Conservation (phyloP, 768 basidiomycete genomes). For the Cyclocybe cylindracea region DNA sequence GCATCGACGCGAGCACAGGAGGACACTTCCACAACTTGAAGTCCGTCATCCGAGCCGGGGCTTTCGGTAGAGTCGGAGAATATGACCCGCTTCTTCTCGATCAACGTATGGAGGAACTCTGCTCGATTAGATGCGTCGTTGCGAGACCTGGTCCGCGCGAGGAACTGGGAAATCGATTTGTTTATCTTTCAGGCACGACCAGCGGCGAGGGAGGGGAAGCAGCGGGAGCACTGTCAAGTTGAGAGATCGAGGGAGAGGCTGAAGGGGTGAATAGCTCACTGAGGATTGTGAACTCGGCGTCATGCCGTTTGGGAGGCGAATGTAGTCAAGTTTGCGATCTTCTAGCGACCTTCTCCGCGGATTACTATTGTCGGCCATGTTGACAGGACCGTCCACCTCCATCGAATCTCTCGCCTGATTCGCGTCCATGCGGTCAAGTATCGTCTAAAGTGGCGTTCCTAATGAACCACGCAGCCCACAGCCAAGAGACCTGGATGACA, state of each 20-base stretch:
- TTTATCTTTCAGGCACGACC: conserved; percentile 47
- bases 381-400: conserved; percentile 8
- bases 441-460: conserved; percentile 8
- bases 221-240: conserved; percentile 8
- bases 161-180: conserved; percentile 69
- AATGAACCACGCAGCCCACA: conserved; percentile 7
- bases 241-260: background rate
- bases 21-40: conserved; percentile 18
- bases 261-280: conserved; percentile 40
- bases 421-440: conserved; percentile 20
- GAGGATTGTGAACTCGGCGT: conserved; percentile 56
- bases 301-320: conserved; percentile 47
- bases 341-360: conserved; percentile 41
- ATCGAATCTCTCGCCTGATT: conserved; percentile 12
- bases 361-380: conserved; percentile 4
- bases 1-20: conserved; percentile 80
- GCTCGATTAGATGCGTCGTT: conserved; percentile 77
- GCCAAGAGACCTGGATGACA: conserved; percentile 16
- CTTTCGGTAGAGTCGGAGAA: conserved; percentile 30
- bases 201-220: background rate
- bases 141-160: conserved; percentile 68
- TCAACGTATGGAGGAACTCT: conserved; percentile 67
- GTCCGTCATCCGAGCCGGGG: conserved; percentile 14
- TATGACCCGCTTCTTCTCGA: conserved; percentile 46
- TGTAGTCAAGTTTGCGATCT: conserved; percentile 69